Conservation (phyloP, 2,329 filamentous ascomycete genomes). For the Paramyrothecium roridum region DNA sequence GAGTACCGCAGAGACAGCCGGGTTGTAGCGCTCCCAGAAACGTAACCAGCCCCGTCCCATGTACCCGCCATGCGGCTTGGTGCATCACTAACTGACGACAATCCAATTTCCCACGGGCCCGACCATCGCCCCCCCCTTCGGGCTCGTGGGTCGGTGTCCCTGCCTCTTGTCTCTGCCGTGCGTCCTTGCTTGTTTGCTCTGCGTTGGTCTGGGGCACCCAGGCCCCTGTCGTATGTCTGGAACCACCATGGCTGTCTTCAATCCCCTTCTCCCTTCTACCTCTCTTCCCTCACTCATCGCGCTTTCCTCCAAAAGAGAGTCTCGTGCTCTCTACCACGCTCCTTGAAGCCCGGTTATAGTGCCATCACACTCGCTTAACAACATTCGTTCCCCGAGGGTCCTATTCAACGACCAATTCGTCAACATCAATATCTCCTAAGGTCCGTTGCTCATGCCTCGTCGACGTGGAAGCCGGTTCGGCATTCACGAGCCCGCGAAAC, state of each 20-base stretch:
- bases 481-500: no score
- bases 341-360: constrained; percentile 35
- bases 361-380: constrained; percentile 26
- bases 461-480: no score
- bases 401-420: constrained; percentile 2
- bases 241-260: background rate
- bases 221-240: background rate
- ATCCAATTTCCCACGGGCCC: constrained; percentile 10
- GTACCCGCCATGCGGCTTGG: background rate
- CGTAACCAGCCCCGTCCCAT: background rate
- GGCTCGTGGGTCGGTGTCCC: background rate
- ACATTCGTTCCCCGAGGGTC: constrained; percentile 19
- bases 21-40: no score
- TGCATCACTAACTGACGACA: constrained; percentile 8
- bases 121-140: constrained; percentile 1
- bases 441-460: background rate
- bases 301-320: constrained; percentile 51
- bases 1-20: no score
- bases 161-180: background rate
- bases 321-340: constrained; percentile 52
- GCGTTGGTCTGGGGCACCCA: background rate
- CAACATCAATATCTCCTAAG: background rate
- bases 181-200: background rate
- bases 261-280: constrained; percentile 10
- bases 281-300: constrained; percentile 17